Evolutionary conservation across 2,329 filamentous ascomycete species (phyloP).

Genomic region (Fusarium sp.): DNA sequence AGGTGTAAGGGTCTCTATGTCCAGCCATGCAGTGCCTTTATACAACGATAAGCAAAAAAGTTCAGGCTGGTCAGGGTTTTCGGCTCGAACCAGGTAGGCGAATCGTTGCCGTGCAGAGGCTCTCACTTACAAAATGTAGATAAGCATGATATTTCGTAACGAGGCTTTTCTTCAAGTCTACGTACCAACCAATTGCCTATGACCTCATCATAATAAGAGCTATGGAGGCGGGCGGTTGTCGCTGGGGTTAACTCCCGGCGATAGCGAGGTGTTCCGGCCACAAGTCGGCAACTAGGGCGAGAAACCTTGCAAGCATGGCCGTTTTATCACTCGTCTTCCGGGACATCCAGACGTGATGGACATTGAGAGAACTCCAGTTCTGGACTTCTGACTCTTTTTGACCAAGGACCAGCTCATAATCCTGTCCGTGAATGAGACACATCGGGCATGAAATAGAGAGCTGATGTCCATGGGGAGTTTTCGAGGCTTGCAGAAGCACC

Average conservation of each 20-base stretch:
- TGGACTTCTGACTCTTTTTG: background rate
- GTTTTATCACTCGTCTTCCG: constrained; percentile 37
- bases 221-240: constrained; percentile 27
- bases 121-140: constrained; percentile 11
- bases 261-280: constrained; percentile 36
- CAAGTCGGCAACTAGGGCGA: constrained; percentile 41
- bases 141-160: constrained; percentile 15
- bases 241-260: constrained; percentile 24
- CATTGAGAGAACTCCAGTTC: constrained; percentile 1
- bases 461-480: constrained; percentile 6
- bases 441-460: background rate
- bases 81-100: background rate
- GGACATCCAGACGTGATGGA: constrained; percentile 26
- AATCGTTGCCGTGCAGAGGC: constrained; percentile 2
- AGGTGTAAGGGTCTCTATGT: constrained; percentile 5
- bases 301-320: constrained; percentile 35
- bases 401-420: constrained; percentile 4
- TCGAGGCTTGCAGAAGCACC: constrained; percentile 24
- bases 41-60: background rate
- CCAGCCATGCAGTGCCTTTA: background rate
- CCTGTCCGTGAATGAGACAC: constrained; percentile 8
- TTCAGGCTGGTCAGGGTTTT: background rate
- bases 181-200: constrained; percentile 23
- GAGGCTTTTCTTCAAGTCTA: background rate
- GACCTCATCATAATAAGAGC: constrained; percentile 44